Evolutionary conservation across 495 filamentous ascomycete genomes (phyloP), one percentile per base, ranked within the genome.

Genomic region (Aspergillus sclerotiicarbonarius): DNA sequence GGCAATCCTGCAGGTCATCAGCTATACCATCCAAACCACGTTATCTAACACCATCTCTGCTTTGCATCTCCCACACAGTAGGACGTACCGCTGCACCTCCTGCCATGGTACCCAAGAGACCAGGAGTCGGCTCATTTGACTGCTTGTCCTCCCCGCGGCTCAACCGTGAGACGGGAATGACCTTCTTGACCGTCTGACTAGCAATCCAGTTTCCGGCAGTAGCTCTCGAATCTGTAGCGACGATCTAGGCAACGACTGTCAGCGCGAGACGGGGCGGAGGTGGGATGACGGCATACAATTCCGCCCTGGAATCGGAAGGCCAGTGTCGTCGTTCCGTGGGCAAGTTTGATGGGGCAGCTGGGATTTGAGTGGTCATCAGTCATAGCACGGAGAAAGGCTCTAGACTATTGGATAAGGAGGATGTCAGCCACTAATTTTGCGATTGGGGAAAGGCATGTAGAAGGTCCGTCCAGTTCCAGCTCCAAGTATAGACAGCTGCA

Each of bases 171-270:
- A 79, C 76, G 35, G 76, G 76, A 64, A 98, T 97, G 51, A 98
- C 93, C 79, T 98, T 98, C 88, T 98, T 98, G 56, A 98, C 94
- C 53, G 94, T 98, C 81, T 98, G 94, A 75, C 88, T 92, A 53
- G 94, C 95, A 76, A 98, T 98, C 94, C 94, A 98, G 81, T 91
- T 92, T 63, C 94, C 94, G 30, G 93, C 92, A 54, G 93, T 93
- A 37, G 94, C 94, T 76, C 94, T 84, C 29, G 94, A 98, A 78
- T 98, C 94, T 19, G 94, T 98, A 20, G 91, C 92, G 51, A 98
- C 94, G 66, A 98, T 94, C 76, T 79, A 65, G 20, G 39, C 29
- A 50, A 3, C 41, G 12, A 16, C n/a, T 18, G 47, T 66, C 29
- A 60, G 58, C 19, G 47, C n/a, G 46, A 29, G 8, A 31, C 41